phyloP scores from a whole-genome alignment of 768 basidiomycete species.

The Suillus weaverae region DNA sequence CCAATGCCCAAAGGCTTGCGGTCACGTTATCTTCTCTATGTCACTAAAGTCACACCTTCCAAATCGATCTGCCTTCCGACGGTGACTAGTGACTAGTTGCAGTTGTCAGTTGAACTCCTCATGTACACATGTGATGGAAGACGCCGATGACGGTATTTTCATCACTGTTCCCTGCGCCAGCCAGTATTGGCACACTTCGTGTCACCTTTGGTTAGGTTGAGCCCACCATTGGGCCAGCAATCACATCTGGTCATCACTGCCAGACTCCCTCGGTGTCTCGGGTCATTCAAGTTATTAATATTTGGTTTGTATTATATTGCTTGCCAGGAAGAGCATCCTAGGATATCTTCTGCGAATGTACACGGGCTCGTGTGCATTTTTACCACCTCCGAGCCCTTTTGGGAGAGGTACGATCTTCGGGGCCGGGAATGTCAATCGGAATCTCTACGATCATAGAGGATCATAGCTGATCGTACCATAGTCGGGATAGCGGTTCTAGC shows the following conservation, averaged over 20 bases:
- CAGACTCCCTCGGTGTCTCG: not conserved
- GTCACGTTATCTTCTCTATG: not conserved
- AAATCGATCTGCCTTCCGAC: not conserved
- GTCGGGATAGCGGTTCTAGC: not conserved
- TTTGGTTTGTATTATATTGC: not conserved
- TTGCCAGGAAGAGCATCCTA: not conserved
- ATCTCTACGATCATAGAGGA: not conserved
- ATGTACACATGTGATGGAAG: not conserved
- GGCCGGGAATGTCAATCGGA: not conserved
- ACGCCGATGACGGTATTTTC: not conserved
- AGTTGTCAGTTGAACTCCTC: not conserved
- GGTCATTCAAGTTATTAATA: not conserved
- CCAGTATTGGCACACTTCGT: not conserved
- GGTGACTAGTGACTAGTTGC: no score
- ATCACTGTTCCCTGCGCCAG: not conserved
- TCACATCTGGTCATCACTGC: not conserved
- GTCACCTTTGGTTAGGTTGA: not conserved
- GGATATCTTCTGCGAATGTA: not conserved
- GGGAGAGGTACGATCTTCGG: not conserved
- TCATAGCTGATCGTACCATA: not conserved
- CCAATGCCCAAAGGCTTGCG: not conserved
- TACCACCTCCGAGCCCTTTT: not conserved
- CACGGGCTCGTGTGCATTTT: not conserved
- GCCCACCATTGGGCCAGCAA: not conserved
- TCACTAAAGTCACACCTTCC: not conserved